A percentile compares a stretch with the other conserved stretches of the same genome.
These are phyloP conservation scores for Byssochlamys sp. DNA, from an alignment of 2,329 filamentous ascomycete genomes.

Conservation along the genomic window DNA sequence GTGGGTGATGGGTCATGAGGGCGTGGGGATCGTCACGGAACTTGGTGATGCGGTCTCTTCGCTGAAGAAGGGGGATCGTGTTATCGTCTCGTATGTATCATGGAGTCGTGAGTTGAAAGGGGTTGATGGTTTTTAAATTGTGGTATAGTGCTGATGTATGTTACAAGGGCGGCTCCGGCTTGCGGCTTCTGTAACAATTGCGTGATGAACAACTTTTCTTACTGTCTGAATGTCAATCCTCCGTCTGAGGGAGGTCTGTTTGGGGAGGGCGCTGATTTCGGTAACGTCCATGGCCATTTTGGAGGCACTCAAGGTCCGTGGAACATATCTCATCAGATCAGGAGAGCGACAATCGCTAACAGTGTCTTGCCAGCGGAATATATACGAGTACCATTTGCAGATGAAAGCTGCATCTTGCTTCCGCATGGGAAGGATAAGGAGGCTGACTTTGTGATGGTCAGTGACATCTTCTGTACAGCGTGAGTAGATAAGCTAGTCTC, in stretches of 20 bases:
- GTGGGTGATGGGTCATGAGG: constrained; percentile 17
- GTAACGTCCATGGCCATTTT: background rate
- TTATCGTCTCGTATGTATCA: constrained; percentile 6
- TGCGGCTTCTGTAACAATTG: constrained; percentile 1
- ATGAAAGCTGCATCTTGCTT: constrained; percentile 3
- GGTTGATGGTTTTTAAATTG: no score
- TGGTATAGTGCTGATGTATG: background rate
- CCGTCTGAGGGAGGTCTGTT: background rate
- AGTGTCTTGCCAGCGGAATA: constrained; percentile 7
- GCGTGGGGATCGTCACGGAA: constrained; percentile 13
- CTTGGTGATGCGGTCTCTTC: constrained; percentile 10
- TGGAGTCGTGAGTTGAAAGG: no score
- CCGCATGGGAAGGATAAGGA: constrained; percentile 6
- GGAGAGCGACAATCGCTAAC: background rate
- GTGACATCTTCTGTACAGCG: constrained; percentile 14
- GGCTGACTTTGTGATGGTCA: constrained; percentile 9
- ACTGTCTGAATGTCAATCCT: background rate
- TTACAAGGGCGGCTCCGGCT: background rate
- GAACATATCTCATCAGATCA: background rate
- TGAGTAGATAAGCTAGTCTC: constrained; percentile 4
- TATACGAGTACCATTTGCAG: constrained; percentile 11
- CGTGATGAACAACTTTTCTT: background rate
- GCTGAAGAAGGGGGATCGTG: constrained; percentile 10
- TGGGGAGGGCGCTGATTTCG: background rate
- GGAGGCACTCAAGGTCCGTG: constrained; percentile 8